Evolutionary conservation across 345 rosid species (phyloP).

Genomic region (Heritiera littoralis): DNA sequence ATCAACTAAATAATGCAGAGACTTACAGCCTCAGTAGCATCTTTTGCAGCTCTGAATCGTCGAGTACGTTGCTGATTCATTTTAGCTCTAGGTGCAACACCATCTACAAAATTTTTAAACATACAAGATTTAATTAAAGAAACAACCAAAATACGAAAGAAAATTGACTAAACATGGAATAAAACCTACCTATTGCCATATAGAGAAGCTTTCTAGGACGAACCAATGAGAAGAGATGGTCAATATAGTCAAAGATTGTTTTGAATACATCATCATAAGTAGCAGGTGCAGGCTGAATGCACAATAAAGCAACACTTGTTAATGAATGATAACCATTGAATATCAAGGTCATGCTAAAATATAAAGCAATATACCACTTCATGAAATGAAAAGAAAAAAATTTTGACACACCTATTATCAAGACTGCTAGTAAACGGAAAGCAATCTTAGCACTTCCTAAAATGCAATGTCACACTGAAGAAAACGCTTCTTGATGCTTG

Average conservation of each 20-base stretch:
- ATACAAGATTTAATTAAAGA: conserved; percentile 8
- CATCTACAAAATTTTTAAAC: conserved; percentile 54
- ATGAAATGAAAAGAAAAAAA: not conserved
- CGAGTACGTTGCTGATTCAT: conserved; percentile 98
- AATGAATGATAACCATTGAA: not conserved
- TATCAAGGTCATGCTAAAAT: not conserved
- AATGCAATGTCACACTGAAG: not conserved
- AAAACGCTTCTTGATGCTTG: not conserved
- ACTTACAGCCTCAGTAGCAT: conserved; percentile 88
- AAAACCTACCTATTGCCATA: conserved; percentile 83
- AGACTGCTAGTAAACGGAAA: not conserved
- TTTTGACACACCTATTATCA: too few relatives aligned
- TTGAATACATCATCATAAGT: conserved; percentile 91
- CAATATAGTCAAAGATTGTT: conserved; percentile 86
- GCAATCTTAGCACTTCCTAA: not conserved
- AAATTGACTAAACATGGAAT: conserved; percentile 16
- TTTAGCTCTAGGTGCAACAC: conserved; percentile 99
- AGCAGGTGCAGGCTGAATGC: conserved; percentile 80
- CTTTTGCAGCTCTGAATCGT: conserved; percentile 96
- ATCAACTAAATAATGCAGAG: conserved; percentile 20
- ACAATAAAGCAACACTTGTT: conserved; percentile 13
- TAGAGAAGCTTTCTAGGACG: conserved; percentile 97
- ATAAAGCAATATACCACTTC: not conserved
- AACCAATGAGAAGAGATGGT: conserved; percentile 79
- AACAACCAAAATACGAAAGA: not conserved